A percentile compares a stretch with the other conserved stretches of the same genome.
These are phyloP conservation scores for Lophiotrema nucula DNA, from an alignment of 495 filamentous ascomycete species.

Conservation along the genomic window DNA sequence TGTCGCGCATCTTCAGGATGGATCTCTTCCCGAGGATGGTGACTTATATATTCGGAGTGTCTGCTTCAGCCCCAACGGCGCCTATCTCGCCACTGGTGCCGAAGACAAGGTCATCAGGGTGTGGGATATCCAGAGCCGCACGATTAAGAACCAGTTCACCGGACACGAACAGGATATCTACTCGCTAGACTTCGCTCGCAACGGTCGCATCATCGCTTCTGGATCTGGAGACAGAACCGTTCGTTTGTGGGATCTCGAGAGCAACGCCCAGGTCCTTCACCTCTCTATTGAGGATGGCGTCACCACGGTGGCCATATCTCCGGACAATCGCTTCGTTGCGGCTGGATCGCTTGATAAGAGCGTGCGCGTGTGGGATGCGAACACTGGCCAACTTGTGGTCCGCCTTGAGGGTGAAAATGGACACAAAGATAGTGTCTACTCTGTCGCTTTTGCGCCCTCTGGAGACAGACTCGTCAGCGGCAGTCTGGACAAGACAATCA, in stretches of 20 bases:
- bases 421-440: slow-evolving; percentile 47
- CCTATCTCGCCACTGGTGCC: slow-evolving; percentile 45
- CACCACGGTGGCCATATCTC: slow-evolving; percentile 47
- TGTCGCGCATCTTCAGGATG: slow-evolving; percentile 43
- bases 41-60: slow-evolving; percentile 48
- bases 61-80: slow-evolving; percentile 47
- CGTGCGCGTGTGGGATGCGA: slow-evolving; percentile 46
- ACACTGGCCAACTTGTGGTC: slow-evolving; percentile 38
- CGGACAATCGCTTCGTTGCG: slow-evolving; percentile 45
- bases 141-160: slow-evolving; percentile 42
- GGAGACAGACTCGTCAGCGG: slow-evolving; percentile 42
- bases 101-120: slow-evolving; percentile 48
- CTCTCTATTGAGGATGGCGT: slow-evolving; percentile 47
- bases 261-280: slow-evolving; percentile 35
- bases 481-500: slow-evolving; percentile 47
- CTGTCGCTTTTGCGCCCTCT: slow-evolving; percentile 43
- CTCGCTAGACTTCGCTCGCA: slow-evolving; percentile 44
- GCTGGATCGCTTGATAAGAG: slow-evolving; percentile 47
- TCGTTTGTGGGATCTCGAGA: slow-evolving; percentile 45
- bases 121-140: slow-evolving; percentile 42
- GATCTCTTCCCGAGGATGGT: slow-evolving; percentile 38
- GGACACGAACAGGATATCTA: slow-evolving; percentile 50
- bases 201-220: slow-evolving; percentile 46
- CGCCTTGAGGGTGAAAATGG: slow-evolving; percentile 45
- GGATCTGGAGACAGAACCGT: slow-evolving; percentile 45